Percentiles rank a stretch among this genome's conserved stretches.
phyloP scores from a whole-genome alignment of 208 protist species.

The Trypanosoma congolense region DNA sequence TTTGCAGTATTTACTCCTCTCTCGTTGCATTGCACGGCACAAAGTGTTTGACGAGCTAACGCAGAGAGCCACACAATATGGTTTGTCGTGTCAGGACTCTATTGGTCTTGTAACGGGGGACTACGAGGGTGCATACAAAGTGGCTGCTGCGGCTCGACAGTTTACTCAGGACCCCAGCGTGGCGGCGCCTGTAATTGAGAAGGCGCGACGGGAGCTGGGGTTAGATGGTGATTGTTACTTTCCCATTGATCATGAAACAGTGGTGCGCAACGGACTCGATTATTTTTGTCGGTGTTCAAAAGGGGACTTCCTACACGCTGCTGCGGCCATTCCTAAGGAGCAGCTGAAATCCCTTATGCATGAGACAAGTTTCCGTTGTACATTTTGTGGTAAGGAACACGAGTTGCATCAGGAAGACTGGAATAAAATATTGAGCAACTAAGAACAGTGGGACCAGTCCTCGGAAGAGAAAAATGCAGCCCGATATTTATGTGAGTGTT shows the following conservation, averaged over 20 bases:
- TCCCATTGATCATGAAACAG: slow-evolving; percentile 24
- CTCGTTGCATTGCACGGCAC: slow-evolving; percentile 19
- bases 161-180: slow-evolving; percentile 37
- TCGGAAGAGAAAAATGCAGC: background rate
- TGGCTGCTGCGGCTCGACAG: slow-evolving; percentile 46
- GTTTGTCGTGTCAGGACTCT: slow-evolving; percentile 48
- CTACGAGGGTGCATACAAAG: slow-evolving; percentile 49
- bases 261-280: slow-evolving; percentile 54
- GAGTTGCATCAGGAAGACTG: slow-evolving; percentile 30
- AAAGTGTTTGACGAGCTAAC: slow-evolving; percentile 9
- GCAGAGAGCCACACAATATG: slow-evolving; percentile 17
- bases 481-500: too few relatives aligned
- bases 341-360: slow-evolving; percentile 18
- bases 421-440: slow-evolving; percentile 22
- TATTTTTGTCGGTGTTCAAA: slow-evolving; percentile 83
- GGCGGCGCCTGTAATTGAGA: slow-evolving; percentile 44
- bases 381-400: slow-evolving; percentile 41
- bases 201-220: slow-evolving; percentile 32
- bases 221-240: slow-evolving; percentile 26
- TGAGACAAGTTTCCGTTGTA: slow-evolving; percentile 30
- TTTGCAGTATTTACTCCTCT: slow-evolving; percentile 37
- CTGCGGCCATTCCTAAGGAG: slow-evolving; percentile 23
- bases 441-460: background rate
- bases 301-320: slow-evolving; percentile 31
- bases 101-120: slow-evolving; percentile 68